A percentile compares a stretch with the other conserved stretches of the same genome.
These are phyloP conservation scores for Triticum aestivum DNA, from an alignment of 176 grass and related monocot genomes.

Conservation along the genomic window DNA sequence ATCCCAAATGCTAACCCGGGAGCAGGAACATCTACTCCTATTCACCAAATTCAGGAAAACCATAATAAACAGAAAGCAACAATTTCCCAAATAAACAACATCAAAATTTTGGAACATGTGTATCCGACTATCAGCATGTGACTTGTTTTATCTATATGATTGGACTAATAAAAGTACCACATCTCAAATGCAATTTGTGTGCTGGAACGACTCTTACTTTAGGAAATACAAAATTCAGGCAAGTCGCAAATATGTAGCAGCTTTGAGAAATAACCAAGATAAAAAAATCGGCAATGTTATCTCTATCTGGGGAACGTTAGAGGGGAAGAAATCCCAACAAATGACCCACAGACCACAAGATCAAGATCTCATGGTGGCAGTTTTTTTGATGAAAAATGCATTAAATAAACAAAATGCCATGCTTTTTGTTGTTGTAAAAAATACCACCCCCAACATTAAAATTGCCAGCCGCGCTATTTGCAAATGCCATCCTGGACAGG, in stretches of 20 bases:
- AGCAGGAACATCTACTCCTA: not conserved
- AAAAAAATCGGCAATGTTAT: too few species aligned
- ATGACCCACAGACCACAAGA: too few species aligned
- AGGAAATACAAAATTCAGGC: not conserved
- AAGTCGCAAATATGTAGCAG: not conserved
- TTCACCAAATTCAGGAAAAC: not conserved
- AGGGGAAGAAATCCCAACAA: too few species aligned
- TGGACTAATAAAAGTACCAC: not conserved
- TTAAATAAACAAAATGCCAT: too few species aligned
- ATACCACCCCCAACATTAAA: too few species aligned
- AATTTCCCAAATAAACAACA: not conserved
- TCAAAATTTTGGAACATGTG: not conserved
- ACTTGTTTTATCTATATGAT: not conserved
- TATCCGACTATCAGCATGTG: not conserved
- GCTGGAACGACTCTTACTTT: not conserved
- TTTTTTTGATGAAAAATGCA: not conserved
- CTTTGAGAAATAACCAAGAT: not conserved
- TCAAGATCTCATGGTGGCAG: too few species aligned
- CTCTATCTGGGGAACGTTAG: too few species aligned
- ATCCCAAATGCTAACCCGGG: not conserved
- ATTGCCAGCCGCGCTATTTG: too few species aligned
- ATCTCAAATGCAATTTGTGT: not conserved
- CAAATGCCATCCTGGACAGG: too few species aligned
- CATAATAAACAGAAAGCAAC: not conserved
- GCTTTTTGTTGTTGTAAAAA: too few species aligned